A percentile compares a stretch with the other conserved stretches of the same genome.
Evolutionary conservation across 2,329 filamentous ascomycete species (phyloP).

Genomic region (Microsporum canis): DNA sequence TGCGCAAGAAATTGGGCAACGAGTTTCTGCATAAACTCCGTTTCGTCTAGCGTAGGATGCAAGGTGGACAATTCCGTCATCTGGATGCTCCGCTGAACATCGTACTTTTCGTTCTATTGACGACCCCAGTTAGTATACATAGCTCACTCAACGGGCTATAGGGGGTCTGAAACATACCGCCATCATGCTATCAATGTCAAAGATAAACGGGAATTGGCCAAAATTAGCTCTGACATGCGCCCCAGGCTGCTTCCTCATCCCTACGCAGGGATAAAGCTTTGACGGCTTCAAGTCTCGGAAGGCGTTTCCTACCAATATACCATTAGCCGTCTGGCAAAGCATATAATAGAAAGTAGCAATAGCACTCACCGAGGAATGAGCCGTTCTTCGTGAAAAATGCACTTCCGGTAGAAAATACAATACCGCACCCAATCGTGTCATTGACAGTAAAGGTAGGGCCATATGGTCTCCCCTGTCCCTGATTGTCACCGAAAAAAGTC

Average conservation of each 20-base stretch:
- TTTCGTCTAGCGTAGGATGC: slow-evolving; percentile 57
- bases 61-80: slow-evolving; percentile 47
- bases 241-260: slow-evolving; percentile 52
- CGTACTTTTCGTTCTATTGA: slow-evolving; percentile 48
- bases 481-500: slow-evolving; percentile 48
- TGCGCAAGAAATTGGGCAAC: slow-evolving; percentile 84
- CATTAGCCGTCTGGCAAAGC: background rate
- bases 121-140: background rate
- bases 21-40: slow-evolving; percentile 67
- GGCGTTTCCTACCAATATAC: slow-evolving; percentile 42
- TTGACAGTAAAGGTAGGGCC: slow-evolving; percentile 48
- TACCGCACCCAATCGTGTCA: slow-evolving; percentile 53
- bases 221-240: slow-evolving; percentile 52
- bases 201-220: slow-evolving; percentile 65
- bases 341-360: background rate
- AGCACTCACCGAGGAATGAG: slow-evolving; percentile 41
- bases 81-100: slow-evolving; percentile 52
- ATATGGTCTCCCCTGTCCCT: slow-evolving; percentile 45
- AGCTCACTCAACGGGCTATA: background rate
- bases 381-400: slow-evolving; percentile 59
- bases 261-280: slow-evolving; percentile 45
- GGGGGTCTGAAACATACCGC: slow-evolving; percentile 42
- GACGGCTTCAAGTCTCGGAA: slow-evolving; percentile 36
- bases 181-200: slow-evolving; percentile 81
- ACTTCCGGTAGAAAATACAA: slow-evolving; percentile 51